Conservation (phyloP, 139 green algal genomes). For the Parachlorella kessleri region DNA sequence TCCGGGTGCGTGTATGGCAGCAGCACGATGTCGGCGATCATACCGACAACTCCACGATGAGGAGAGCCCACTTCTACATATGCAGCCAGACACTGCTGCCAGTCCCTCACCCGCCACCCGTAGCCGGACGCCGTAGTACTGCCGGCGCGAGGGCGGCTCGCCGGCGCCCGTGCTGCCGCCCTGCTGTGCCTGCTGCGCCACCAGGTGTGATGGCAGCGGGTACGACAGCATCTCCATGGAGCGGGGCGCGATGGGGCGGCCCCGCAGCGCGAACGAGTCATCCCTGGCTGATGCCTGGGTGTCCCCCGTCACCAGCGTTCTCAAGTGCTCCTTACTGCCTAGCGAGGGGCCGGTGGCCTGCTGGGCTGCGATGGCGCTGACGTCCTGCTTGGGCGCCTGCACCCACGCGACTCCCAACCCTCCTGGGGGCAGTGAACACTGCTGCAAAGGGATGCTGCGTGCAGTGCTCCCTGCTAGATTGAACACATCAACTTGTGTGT, state of each 20-base stretch:
- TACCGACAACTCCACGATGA: too few relatives aligned
- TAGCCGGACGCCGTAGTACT: constrained; percentile 46
- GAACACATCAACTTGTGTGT: too few relatives aligned
- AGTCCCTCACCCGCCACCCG: constrained; percentile 37
- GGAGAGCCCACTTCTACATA: too few relatives aligned
- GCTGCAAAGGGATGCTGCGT: too few relatives aligned
- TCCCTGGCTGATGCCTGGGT: neutral
- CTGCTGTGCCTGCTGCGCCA: neutral
- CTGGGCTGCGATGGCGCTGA: too few relatives aligned
- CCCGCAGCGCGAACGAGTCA: neutral
- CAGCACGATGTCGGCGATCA: too few relatives aligned
- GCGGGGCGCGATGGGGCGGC: constrained; percentile 28
- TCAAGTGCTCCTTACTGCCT: neutral
- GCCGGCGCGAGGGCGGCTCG: constrained; percentile 12
- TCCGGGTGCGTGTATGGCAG: too few relatives aligned
- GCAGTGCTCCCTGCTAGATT: too few relatives aligned
- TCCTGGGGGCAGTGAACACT: too few relatives aligned
- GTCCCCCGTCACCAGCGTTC: neutral
- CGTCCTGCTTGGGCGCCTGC: neutral
- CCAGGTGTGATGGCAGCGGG: constrained; percentile 33
- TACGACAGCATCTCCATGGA: constrained; percentile 72
- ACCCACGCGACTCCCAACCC: too few relatives aligned
- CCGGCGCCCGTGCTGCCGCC: constrained; percentile 4
- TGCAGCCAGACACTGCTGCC: too few relatives aligned
- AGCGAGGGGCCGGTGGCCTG: too few relatives aligned